Base-by-base conservation (phyloP, 306 rosid genomes). In the Vigna mungo region DNA sequence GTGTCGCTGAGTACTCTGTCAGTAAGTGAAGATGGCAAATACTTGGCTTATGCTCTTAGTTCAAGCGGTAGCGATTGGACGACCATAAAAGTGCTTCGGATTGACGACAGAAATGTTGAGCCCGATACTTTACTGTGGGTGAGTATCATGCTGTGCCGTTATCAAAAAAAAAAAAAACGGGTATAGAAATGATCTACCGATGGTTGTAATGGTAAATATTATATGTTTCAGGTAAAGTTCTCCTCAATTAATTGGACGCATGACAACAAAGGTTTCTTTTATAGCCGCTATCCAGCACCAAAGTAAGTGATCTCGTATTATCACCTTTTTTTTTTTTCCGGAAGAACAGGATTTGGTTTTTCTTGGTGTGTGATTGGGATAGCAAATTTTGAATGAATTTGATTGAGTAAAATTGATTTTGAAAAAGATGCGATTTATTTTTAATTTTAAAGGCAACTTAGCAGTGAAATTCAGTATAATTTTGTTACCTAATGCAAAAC, bases 41-140 rank as follows among this genome's bases (percentile, higher is more conserved):
- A 90, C 82, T 69, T 95, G 89, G 97, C 94, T 46, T 95, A 92
- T 51, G 97, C 86, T 15, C 90, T 95, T 64, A 95, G 99, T 69
- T 63, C 92, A 3, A 90, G 99, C 37, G 99, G 97, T 65, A 95
- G 99, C 9, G 97, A 92, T 85, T 92, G 99, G 99, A 90, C 85
- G 65, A 90, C 90, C 17, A 88, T 95, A 25, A 92, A 90, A 76
- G 91, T 90, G 18, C 79, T 88, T 89, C 85, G 86, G 14, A 71
- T 92, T 32, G 97, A 86, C 37, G 97, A 90, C 61, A 87, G 84
- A 83, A 82, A 62, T 41, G 86, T 72, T 51, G 88, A 86, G 81
- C 86, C 92, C 20, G 96, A 92, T 63, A 86, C 85, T 32, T 71
- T 95, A 53, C 88, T 96, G 23, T 95, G 99, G 99, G 97, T 95